Evolutionary conservation across 2,329 filamentous ascomycete genomes (phyloP).

Genomic region (Alternaria novae-zelandiae): DNA sequence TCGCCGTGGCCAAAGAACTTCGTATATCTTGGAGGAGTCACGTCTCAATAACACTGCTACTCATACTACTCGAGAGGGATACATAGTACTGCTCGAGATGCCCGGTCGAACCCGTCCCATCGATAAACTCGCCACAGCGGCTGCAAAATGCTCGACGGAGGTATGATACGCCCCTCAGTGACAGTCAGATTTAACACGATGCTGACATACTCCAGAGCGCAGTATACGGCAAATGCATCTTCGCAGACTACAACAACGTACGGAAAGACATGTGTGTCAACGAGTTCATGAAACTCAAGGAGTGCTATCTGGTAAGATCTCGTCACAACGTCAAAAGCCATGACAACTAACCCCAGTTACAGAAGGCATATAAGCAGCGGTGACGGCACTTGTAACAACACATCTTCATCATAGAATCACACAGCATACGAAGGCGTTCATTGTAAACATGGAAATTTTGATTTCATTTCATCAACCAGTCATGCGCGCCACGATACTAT

Average conservation of each 20-base stretch:
- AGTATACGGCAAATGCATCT: slow-evolving; percentile 88
- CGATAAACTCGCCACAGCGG: slow-evolving; percentile 71
- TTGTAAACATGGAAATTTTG: background rate
- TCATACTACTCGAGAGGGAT: background rate
- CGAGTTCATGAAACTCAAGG: slow-evolving; percentile 84
- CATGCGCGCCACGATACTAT: slow-evolving; percentile 1
- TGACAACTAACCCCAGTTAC: background rate
- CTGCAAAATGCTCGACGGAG: slow-evolving; percentile 70
- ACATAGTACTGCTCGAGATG: slow-evolving; percentile 23
- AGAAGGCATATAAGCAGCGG: slow-evolving; percentile 43
- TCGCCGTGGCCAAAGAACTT: background rate
- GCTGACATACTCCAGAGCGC: slow-evolving; percentile 65
- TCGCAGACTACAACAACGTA: slow-evolving; percentile 86
- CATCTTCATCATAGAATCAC: background rate
- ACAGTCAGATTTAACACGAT: background rate
- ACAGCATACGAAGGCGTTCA: background rate
- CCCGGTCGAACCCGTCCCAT: slow-evolving; percentile 63
- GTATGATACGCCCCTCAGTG: slow-evolving; percentile 49
- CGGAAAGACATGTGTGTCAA: slow-evolving; percentile 88
- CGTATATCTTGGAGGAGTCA: background rate
- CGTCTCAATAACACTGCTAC: background rate
- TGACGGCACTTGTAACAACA: slow-evolving; percentile 10
- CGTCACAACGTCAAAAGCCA: background rate
- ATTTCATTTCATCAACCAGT: slow-evolving; percentile 22
- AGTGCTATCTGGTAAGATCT: slow-evolving; percentile 79